Evolutionary conservation across 768 basidiomycete species (phyloP).

Genomic region (Suillus cothurnatus): DNA sequence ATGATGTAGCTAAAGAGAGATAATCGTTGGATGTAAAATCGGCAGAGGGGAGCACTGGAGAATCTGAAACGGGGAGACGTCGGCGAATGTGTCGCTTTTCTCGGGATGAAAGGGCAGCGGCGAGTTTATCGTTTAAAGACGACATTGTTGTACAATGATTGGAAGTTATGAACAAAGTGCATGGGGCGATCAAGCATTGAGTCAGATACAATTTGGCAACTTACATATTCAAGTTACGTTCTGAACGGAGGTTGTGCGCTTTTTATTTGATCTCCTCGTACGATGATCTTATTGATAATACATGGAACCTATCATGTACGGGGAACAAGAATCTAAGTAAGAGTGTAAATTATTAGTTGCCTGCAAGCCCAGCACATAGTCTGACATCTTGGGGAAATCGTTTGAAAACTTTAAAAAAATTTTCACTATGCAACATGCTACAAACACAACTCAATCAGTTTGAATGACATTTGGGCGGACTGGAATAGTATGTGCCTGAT

Average conservation of each 20-base stretch:
- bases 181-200: neutral
- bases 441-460: neutral
- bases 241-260: neutral
- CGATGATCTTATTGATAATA: neutral
- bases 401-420: neutral
- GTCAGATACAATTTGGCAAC: neutral
- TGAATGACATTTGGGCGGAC: neutral
- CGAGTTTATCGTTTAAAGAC: slow-evolving; percentile 42
- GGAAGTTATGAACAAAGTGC: neutral
- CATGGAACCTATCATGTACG: neutral
- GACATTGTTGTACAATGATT: slow-evolving; percentile 20
- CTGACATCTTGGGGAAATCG: neutral
- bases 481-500: neutral
- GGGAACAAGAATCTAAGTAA: neutral
- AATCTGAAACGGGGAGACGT: slow-evolving; percentile 54
- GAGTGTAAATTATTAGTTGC: neutral
- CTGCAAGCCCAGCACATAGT: neutral
- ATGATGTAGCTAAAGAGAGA: slow-evolving; percentile 73
- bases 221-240: neutral
- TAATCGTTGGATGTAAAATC: slow-evolving; percentile 96
- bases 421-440: neutral
- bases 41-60: slow-evolving; percentile 34
- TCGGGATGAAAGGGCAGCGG: slow-evolving; percentile 61
- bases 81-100: slow-evolving; percentile 70
- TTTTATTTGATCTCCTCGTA: neutral